Conservation (phyloP, 495 filamentous ascomycete genomes). For the Aspergillus leporis region DNA sequence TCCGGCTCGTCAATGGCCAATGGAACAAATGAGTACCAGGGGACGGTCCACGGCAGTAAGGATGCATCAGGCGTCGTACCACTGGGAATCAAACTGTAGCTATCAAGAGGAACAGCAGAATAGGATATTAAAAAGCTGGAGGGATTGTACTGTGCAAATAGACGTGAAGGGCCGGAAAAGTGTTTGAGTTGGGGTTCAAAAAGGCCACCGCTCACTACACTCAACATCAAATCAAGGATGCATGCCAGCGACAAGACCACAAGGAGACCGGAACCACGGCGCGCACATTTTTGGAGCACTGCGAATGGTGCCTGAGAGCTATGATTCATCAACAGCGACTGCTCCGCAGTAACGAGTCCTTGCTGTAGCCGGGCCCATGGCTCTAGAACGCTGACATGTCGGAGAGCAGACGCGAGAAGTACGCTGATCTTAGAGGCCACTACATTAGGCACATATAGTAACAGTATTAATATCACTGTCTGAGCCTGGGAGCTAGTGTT, state of each 20-base stretch:
- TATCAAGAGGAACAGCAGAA: slow-evolving; percentile 8
- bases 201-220: slow-evolving; percentile 23
- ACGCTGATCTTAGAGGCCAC: slow-evolving; percentile 28
- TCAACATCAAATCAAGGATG: slow-evolving; percentile 19
- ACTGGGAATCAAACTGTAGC: slow-evolving; percentile 14
- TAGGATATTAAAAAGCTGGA: slow-evolving; percentile 14
- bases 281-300: slow-evolving; percentile 5
- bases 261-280: slow-evolving; percentile 8
- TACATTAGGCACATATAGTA: slow-evolving; percentile 23
- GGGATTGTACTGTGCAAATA: slow-evolving; percentile 13
- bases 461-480: slow-evolving; percentile 11
- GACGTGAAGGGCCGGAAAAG: slow-evolving; percentile 2
- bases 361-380: slow-evolving; percentile 25
- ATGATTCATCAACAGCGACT: slow-evolving; percentile 22
- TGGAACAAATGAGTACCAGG: slow-evolving; percentile 15
- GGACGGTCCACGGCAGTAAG: slow-evolving; percentile 16
- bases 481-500: slow-evolving; percentile 11
- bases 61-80: slow-evolving; percentile 1
- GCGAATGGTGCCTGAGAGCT: slow-evolving; percentile 16
- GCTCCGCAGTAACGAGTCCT: slow-evolving; percentile 9
- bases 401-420: slow-evolving; percentile 23
- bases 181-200: slow-evolving; percentile 21
- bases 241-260: slow-evolving; percentile 15
- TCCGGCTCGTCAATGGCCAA: slow-evolving; percentile 9
- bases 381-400: slow-evolving; percentile 24